phyloP scores from a whole-genome alignment of 2,329 filamentous ascomycete genomes.

The Geoglossum cookeanum region DNA sequence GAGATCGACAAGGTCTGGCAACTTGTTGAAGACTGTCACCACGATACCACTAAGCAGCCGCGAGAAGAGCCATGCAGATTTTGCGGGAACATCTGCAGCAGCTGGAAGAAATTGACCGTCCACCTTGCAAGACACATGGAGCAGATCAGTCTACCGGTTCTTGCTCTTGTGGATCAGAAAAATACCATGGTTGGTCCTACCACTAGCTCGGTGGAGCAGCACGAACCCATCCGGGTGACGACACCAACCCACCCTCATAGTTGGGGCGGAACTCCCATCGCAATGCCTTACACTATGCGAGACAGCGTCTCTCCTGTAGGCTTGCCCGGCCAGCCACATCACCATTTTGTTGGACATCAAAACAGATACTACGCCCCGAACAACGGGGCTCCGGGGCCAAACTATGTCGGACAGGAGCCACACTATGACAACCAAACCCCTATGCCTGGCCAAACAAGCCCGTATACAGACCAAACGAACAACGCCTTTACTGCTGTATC shows the following conservation, averaged over 20 bases:
- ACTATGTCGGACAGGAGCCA: background rate
- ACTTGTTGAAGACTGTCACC: constrained; percentile 59
- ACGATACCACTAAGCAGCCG: constrained; percentile 44
- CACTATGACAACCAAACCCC: background rate
- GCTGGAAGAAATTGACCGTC: constrained; percentile 88
- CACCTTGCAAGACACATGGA: constrained; percentile 92
- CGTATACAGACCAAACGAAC: background rate
- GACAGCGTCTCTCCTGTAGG: background rate
- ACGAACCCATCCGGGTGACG: background rate
- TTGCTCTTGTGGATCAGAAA: constrained; percentile 21
- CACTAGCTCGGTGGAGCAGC: background rate
- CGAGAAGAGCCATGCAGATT: constrained; percentile 71
- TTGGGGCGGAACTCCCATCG: background rate
- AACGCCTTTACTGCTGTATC: background rate
- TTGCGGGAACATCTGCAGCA: constrained; percentile 60
- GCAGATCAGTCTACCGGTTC: constrained; percentile 65
- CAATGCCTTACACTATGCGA: background rate
- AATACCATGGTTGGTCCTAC: background rate
- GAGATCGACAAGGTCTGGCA: constrained; percentile 49
- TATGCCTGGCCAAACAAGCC: background rate
- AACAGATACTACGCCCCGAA: background rate
- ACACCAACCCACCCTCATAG: background rate
- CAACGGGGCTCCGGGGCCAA: background rate
- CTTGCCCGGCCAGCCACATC: background rate
- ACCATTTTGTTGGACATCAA: background rate